Evolutionary conservation across 1,139 yeast genomes (phyloP), one percentile per base, ranked within the genome.

Genomic region (Scheffersomyces cryptocercus): DNA sequence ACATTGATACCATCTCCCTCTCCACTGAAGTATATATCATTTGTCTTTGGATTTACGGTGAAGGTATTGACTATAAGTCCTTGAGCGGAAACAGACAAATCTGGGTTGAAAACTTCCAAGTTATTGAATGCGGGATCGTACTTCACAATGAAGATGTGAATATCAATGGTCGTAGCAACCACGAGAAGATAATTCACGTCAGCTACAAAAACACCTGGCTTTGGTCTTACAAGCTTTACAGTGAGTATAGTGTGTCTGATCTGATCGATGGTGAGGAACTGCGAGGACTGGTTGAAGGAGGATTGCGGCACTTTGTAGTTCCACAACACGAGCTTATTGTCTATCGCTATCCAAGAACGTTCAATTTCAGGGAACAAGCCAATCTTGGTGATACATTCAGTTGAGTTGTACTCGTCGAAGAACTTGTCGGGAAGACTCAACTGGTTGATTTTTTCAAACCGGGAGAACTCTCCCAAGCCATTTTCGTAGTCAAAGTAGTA

Each of bases 331-430:
- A 95, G 73, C 56, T 85, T 83, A 58, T 86, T 86, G 62, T 90
- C 98, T 34, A 85, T 82, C 2, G 88, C 82, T 38, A 91, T 79
- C 98, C 98, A 93, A 7, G 93, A 84, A 48, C 97, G 79, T 49
- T 84, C 82, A 35, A 93, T 79, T 46, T 86, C 91, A 0, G 93
- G 81, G 53, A 93, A 85, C 39, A 91, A 68, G 7, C 99, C 99
- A 81, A 88, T 84, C 49, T 84, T 84, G 29, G 91, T 82, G 38
- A 73, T 77, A 45, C 82, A 77, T 56, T 85, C 84, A 11, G 90
- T 79, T 40, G 82, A 77, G 54, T 81, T 83, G 59, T 85, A 82
- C 54, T 88, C 91, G 49, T 85, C 88, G 53, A 88, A 81, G 51
- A 90, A 83, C 49, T 80, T 82, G 61, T 90, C 97, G 0, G 98